Evolutionary conservation across 495 filamentous ascomycete genomes (phyloP).

Genomic region (Rusavskia elegans): DNA sequence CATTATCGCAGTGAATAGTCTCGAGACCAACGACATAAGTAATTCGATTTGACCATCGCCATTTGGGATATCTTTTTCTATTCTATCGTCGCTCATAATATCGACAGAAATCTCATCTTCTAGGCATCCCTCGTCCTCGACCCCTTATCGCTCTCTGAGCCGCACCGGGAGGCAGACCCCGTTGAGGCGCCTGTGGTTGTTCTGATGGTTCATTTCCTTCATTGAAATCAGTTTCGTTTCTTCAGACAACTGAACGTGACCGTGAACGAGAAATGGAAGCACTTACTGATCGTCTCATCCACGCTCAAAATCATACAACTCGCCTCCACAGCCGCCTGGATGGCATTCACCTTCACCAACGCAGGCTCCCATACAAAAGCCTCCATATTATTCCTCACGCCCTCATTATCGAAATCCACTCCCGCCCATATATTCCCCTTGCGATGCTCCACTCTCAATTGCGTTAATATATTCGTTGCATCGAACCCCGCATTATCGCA

Average conservation of each 20-base stretch:
- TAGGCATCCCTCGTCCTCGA: conserved; percentile 82
- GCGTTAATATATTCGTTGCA: conserved; percentile 91
- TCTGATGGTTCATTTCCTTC: conserved; percentile 75
- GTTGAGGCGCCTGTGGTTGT: conserved; percentile 58
- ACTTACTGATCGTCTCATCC: conserved; percentile 83
- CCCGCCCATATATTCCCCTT: conserved; percentile 86
- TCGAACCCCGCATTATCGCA: conserved; percentile 99
- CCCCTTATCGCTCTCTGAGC: conserved; percentile 79
- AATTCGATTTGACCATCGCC: no score
- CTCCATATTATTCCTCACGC: conserved; percentile 80
- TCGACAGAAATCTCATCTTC: conserved; percentile 30
- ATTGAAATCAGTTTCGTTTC: neutral
- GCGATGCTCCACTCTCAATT: conserved; percentile 83
- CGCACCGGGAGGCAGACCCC: conserved; percentile 75
- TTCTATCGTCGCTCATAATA: no score
- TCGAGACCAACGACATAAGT: no score
- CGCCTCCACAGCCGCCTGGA: conserved; percentile 90
- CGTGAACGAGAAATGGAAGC: neutral
- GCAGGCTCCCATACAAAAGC: conserved; percentile 94
- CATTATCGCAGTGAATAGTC: no score
- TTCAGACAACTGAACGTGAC: no score
- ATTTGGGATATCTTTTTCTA: no score
- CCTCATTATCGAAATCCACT: conserved; percentile 87
- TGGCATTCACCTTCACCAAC: conserved; percentile 91
- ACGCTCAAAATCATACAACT: conserved; percentile 89